phyloP scores from a whole-genome alignment of 257 asterid species.

The Lithospermum erythrorhizon region DNA sequence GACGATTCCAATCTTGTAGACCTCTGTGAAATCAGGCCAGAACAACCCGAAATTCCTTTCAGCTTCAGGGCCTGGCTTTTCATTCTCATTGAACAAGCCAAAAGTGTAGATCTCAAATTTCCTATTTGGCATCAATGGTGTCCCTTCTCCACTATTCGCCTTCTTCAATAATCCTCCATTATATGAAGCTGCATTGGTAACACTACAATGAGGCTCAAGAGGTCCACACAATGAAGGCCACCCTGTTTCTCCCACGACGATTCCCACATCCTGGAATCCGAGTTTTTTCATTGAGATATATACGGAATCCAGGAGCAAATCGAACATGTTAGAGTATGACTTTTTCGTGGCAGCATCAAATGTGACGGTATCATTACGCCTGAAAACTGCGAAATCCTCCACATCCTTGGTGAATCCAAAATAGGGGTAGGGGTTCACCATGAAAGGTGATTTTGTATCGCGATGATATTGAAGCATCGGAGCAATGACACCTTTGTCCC shows the following conservation, averaged over 20 bases:
- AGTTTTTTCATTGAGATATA: conserved; percentile 53
- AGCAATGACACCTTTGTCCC: conserved; percentile 58
- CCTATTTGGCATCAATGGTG: conserved; percentile 68
- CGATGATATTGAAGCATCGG: conserved; percentile 59
- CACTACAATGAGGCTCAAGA: conserved; percentile 54
- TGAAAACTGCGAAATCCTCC: conserved; percentile 36
- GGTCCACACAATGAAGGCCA: conserved; percentile 69
- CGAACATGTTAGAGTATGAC: conserved; percentile 67
- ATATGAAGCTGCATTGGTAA: conserved; percentile 61
- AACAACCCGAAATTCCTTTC: conserved; percentile 86
- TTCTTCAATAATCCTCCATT: conserved; percentile 51
- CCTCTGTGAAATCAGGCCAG: conserved; percentile 56
- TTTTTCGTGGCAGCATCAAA: conserved; percentile 26
- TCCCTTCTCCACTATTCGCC: conserved; percentile 40
- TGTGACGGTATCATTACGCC: conserved; percentile 16
- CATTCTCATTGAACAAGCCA: conserved; percentile 64
- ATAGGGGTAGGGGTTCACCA: conserved; percentile 91
- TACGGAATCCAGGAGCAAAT: conserved; percentile 60
- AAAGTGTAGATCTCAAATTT: conserved; percentile 61
- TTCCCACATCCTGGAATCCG: conserved; percentile 65
- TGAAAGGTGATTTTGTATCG: conserved; percentile 57
- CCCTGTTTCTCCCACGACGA: conserved; percentile 77
- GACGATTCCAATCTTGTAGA: conserved; percentile 57
- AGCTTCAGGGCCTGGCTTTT: conserved; percentile 45
- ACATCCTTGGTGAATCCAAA: conserved; percentile 51